Base-by-base conservation (phyloP, 1,284 basidiomycete species). In the Rhodotorula sp. region DNA sequence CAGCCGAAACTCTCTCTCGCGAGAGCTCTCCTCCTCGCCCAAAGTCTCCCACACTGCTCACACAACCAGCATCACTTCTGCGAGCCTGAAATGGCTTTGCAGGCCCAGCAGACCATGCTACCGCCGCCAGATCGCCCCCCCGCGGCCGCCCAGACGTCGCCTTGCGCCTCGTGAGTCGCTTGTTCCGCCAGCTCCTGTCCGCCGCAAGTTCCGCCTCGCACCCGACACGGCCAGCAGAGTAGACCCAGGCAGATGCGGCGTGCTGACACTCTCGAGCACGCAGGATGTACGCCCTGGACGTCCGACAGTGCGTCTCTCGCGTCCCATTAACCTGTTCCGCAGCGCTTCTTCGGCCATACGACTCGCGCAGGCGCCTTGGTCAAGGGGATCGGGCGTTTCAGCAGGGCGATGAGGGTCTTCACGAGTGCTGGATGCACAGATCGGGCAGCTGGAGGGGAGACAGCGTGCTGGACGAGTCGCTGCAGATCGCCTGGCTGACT, bases 271-370 rank as follows among this genome's bases (percentile, higher is more conserved):
- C 10, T 60, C 50, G 28, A 13, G 31, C 13, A 10, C 44, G 37
- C 34, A 65, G 51, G 24, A 26, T 53, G 44, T 69, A 69, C 44
- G 26, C 37, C 24, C 63, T 69, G 20, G 68, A 65, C 3, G 56
- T 69, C 1, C 54, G 55, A 22, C 68, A 69, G 68, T 69, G 46
- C 31, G 68, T 55, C 40, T 46, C 22, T 40, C 55, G 26, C 26
- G 30, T 55, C 26, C 44, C 60, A 13, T 62, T 20, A 40, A 20
- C 50, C 31, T 18, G 44, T 18, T 53, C 28, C 22, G n/a, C 26
- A 46, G 9, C 54, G 24, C 26, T 16, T 53, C 52, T 22, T 53
- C 37, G 51, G 50, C 40, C 40, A 44, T 13, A 44, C 10, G 40
- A 44, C 40, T 18, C 40, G 40, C 40, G 40, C 40, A 44, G 40